Conservation (phyloP, 805 yeast species). For the Saccharomycopsis fodiens region DNA sequence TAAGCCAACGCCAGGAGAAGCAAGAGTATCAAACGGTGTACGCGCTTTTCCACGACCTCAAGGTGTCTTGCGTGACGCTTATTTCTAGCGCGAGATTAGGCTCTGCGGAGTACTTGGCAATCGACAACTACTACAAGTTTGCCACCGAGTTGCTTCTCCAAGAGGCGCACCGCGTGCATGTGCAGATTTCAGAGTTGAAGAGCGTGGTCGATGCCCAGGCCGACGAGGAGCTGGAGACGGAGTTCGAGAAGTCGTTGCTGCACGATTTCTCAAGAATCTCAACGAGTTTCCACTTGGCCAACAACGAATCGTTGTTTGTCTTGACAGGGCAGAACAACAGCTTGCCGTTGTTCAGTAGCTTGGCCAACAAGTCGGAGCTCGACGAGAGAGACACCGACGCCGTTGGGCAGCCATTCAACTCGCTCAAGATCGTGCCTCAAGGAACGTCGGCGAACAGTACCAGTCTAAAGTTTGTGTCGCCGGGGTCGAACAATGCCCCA, state of each 20-base stretch:
- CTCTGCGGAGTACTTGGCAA: slow-evolving; percentile 37
- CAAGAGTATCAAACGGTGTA: slow-evolving; percentile 42
- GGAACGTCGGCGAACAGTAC: slow-evolving; percentile 29
- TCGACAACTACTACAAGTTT: slow-evolving; percentile 58
- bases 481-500: slow-evolving; percentile 32
- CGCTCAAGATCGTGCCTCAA: slow-evolving; percentile 63
- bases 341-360: slow-evolving; percentile 73
- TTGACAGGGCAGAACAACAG: slow-evolving; percentile 45
- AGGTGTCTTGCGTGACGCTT: slow-evolving; percentile 42
- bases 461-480: slow-evolving; percentile 37
- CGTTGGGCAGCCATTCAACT: slow-evolving; percentile 58
- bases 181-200: slow-evolving; percentile 23
- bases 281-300: slow-evolving; percentile 39
- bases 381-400: slow-evolving; percentile 62
- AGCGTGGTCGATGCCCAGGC: neutral
- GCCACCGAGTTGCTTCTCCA: slow-evolving; percentile 55
- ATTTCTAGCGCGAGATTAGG: slow-evolving; percentile 44
- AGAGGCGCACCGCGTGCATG: slow-evolving; percentile 44
- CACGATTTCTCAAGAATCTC: slow-evolving; percentile 58
- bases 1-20: slow-evolving; percentile 34
- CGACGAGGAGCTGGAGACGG: slow-evolving; percentile 10
- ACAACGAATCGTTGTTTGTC: slow-evolving; percentile 60
- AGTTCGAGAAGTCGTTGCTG: slow-evolving; percentile 36
- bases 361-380: slow-evolving; percentile 57
- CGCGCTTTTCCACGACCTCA: slow-evolving; percentile 59